These are phyloP conservation scores for Lasiodiplodia theobromae DNA, from an alignment of 2,329 filamentous ascomycete species.

Conservation along the genomic window DNA sequence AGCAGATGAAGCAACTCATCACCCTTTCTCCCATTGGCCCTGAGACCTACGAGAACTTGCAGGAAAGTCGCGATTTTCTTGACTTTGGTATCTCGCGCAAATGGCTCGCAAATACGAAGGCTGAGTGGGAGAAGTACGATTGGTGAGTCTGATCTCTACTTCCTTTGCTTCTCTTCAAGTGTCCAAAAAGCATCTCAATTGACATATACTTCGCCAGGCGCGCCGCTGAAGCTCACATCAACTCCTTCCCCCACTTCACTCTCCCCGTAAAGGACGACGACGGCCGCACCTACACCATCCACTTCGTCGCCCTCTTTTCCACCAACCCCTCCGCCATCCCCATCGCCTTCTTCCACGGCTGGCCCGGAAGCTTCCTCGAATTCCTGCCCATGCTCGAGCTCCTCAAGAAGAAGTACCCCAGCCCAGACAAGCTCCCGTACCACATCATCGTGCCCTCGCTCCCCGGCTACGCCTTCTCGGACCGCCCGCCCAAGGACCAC, in stretches of 20 bases:
- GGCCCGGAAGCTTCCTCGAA: conserved; percentile 64
- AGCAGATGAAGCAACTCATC: conserved; percentile 47
- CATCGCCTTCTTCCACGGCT: conserved; percentile 63
- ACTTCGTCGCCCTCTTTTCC: conserved; percentile 65
- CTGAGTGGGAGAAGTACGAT: conserved; percentile 49
- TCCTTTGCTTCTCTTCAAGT: conserved; percentile 18
- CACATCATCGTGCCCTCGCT: conserved; percentile 65
- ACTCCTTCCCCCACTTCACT: conserved; percentile 61
- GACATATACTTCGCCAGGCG: neutral
- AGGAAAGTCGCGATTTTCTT: conserved; percentile 35
- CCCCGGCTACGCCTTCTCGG: conserved; percentile 63
- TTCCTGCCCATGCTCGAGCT: conserved; percentile 61
- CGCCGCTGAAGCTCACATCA: conserved; percentile 52
- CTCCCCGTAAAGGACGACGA: conserved; percentile 51
- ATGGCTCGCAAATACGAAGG: conserved; percentile 46
- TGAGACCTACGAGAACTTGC: conserved; percentile 39
- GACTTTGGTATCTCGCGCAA: conserved; percentile 41
- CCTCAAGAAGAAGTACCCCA: conserved; percentile 55
- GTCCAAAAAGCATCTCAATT: neutral
- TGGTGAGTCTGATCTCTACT: conserved; percentile 38
- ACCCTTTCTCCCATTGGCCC: conserved; percentile 44
- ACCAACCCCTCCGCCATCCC: conserved; percentile 60
- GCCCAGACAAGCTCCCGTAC: conserved; percentile 59
- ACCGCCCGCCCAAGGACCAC: conserved; percentile 53
- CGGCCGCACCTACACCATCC: conserved; percentile 51